Base-by-base conservation (phyloP, 2,329 filamentous ascomycete genomes). In the Paracoccidioides lutzii region DNA sequence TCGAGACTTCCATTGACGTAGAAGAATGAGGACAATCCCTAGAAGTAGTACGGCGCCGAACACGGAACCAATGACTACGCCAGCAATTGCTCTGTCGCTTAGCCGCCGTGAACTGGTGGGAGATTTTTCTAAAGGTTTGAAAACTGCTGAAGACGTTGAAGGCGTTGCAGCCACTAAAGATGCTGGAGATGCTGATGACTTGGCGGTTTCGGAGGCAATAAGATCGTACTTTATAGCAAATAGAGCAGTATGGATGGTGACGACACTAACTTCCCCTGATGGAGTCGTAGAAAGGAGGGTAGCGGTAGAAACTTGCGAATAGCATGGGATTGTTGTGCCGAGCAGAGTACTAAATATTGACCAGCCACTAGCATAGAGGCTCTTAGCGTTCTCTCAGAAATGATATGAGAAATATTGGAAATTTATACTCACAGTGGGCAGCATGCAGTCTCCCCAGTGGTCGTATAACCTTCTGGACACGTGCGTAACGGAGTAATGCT, bases 321-420 rank as follows among this genome's bases (percentile, higher is more conserved):
- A 65, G 60, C 66, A 69, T 15, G 65, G 65, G 5, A 61, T 63
- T 59, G 63, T 61, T n/a, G 62, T 63, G 37, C 62, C 66, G 32
- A 69, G 49, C 4, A 60, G 46, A 15, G 59, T 53, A 32, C 56
- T 60, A 46, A 61, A 59, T 50, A 63, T 54, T 37, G 59, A 58
- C 59, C 60, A 64, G 35, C 61, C 61, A n/a, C 62, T 49, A 55
- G 53, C 33, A 44, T 4, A n/a, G n/a, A 37, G 9, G 6, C 53
- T 14, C 32, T 42, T 37, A 51, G 15, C 30, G 12, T 54, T 15
- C 10, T 12, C 30, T 12, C 40, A 55, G 15, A 28, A n/a, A 14
- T 35, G 4, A 37, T 37, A 51, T 4, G 32, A 6, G 8, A 10
- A 2, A 4, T 46, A 42, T 22, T 4, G 9, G 12, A 28, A 45